Conservation (phyloP, 768 basidiomycete species). For the Lentinula boryana region DNA sequence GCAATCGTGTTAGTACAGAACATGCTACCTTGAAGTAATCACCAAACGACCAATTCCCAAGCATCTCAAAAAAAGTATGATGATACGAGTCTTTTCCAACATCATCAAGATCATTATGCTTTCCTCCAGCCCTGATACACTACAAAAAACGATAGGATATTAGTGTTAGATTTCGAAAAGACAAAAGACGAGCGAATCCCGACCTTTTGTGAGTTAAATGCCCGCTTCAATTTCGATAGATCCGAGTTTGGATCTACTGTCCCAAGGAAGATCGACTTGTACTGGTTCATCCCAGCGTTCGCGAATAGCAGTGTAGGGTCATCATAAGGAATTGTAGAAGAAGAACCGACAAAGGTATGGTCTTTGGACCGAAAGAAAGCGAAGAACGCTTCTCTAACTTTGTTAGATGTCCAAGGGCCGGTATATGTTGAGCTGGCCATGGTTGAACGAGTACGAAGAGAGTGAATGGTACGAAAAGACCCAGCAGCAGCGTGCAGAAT, state of each 20-base stretch:
- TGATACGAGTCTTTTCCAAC: conserved; percentile 99
- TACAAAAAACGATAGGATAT: neutral
- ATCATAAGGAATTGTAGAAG: conserved; percentile 92
- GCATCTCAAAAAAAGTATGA: conserved; percentile 98
- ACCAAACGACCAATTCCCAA: conserved; percentile 99
- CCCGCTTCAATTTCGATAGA: conserved; percentile 84
- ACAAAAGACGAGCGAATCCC: neutral
- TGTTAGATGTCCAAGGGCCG: conserved; percentile 71
- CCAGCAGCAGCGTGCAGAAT: conserved; percentile 3
- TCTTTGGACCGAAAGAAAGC: conserved; percentile 74
- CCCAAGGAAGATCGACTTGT: conserved; percentile 96
- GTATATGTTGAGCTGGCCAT: conserved; percentile 32
- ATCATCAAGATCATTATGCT: conserved; percentile 99
- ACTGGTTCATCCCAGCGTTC: conserved; percentile 99
- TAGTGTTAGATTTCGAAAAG: neutral
- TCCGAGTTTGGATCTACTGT: conserved; percentile 95
- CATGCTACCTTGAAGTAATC: conserved; percentile 93
- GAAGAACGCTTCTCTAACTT: conserved; percentile 87
- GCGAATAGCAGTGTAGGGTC: conserved; percentile 97
- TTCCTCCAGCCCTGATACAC: conserved; percentile 97
- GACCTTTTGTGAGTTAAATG: conserved; percentile 90
- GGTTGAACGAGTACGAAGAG: conserved; percentile 14
- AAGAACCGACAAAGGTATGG: conserved; percentile 89
- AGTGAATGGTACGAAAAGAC: conserved; percentile 2
- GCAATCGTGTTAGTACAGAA: neutral